phyloP scores from a whole-genome alignment of 1,284 basidiomycete genomes.

The Ceratobasidium sp. region DNA sequence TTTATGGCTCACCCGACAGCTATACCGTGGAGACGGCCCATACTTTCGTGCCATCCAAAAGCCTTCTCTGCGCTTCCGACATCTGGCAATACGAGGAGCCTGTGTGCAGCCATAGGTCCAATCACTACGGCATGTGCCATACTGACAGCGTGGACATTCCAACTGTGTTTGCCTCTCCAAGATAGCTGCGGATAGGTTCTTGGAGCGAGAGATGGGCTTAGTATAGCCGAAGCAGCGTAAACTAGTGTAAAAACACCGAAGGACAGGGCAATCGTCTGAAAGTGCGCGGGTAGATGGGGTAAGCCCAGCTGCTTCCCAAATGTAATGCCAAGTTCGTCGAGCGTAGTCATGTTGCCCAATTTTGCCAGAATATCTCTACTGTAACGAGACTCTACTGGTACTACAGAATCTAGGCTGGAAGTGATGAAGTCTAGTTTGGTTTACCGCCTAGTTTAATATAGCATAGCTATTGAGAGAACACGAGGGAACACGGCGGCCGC shows the following conservation, averaged over 20 bases:
- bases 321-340: conserved; percentile 22
- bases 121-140: conserved; percentile 43
- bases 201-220: conserved; percentile 42
- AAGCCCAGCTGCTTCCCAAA: conserved; percentile 35
- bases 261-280: conserved; percentile 33
- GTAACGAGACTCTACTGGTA: neutral
- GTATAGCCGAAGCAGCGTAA: conserved; percentile 35
- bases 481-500: neutral
- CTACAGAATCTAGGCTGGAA: neutral
- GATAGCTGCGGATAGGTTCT: conserved; percentile 39
- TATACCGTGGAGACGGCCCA: conserved; percentile 43
- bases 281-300: conserved; percentile 40
- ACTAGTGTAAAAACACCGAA: conserved; percentile 29
- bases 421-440: neutral
- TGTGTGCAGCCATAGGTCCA: conserved; percentile 43
- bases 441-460: too few species aligned
- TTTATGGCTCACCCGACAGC: conserved; percentile 43
- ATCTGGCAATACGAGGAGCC: conserved; percentile 7
- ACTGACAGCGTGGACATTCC: conserved; percentile 45
- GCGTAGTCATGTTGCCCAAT: conserved; percentile 11
- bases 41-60: conserved; percentile 44
- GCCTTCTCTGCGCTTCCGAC: conserved; percentile 39
- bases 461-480: neutral
- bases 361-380: neutral
- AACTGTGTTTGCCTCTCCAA: conserved; percentile 30